A percentile compares a stretch with the other conserved stretches of the same genome.
Conservation (phyloP, 2,329 filamentous ascomycete species). For the Claviceps citrina region DNA sequence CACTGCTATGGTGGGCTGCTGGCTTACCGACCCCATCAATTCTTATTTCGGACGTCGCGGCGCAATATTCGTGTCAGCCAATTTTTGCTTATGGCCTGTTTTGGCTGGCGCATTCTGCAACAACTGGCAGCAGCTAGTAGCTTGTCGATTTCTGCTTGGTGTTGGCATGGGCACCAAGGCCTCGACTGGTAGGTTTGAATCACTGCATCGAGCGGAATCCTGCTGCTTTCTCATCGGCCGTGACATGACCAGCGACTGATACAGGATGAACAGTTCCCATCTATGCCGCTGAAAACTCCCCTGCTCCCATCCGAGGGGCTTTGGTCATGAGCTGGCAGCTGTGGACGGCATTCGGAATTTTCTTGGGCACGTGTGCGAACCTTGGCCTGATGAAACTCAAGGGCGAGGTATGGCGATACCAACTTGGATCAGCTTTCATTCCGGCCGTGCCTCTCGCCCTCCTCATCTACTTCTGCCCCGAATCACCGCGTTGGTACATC, state of each 20-base stretch:
- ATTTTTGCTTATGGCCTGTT: constrained; percentile 54
- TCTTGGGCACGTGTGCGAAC: no score
- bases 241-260: background rate
- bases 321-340: constrained; percentile 73
- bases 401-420: constrained; percentile 40
- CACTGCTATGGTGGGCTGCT: constrained; percentile 39
- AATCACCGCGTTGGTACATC: constrained; percentile 51
- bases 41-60: constrained; percentile 28
- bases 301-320: constrained; percentile 53
- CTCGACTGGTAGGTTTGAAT: constrained; percentile 31
- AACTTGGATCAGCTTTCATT: constrained; percentile 49
- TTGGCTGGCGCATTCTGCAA: constrained; percentile 58
- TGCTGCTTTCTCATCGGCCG: no score
- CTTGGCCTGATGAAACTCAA: no score
- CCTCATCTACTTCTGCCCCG: constrained; percentile 50
- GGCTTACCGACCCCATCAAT: constrained; percentile 50
- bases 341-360: no score
- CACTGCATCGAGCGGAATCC: background rate
- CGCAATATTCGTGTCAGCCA: constrained; percentile 56
- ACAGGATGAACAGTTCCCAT: constrained; percentile 42
- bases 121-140: constrained; percentile 56
- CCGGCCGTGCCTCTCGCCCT: constrained; percentile 39
- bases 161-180: constrained; percentile 66
- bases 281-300: constrained; percentile 60
- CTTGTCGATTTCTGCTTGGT: constrained; percentile 56